phyloP scores from a whole-genome alignment of 495 filamentous ascomycete species.

The Hypoxylon fragiforme region DNA sequence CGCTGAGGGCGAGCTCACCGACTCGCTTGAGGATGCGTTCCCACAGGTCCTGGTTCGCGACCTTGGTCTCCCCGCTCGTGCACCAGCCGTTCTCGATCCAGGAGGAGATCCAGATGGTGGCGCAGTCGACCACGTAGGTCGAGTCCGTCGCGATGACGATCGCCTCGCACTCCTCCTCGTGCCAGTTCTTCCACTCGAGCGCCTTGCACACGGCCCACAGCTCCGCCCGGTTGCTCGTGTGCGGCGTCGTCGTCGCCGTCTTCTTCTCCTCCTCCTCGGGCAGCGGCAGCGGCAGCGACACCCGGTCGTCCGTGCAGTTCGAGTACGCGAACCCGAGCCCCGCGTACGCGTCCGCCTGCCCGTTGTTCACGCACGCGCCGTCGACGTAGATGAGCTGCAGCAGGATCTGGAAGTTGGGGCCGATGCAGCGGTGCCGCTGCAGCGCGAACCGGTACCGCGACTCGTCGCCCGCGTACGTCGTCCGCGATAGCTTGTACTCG shows the following conservation, averaged over 20 bases:
- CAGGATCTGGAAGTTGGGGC: not conserved
- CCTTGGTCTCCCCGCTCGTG: slow-evolving; percentile 9
- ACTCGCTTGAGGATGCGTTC: slow-evolving; percentile 33
- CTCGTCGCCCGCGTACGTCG: not conserved
- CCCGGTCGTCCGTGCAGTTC: not conserved
- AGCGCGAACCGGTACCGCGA: not conserved
- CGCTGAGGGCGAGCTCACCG: slow-evolving; percentile 17
- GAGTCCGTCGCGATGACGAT: slow-evolving; percentile 52
- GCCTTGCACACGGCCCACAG: slow-evolving; percentile 45
- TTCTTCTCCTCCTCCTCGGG: too few species aligned
- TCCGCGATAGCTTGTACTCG: not conserved
- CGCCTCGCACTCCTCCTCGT: slow-evolving; percentile 38
- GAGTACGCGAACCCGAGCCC: slow-evolving; percentile 28
- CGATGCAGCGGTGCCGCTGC: not conserved
- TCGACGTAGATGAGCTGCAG: slow-evolving; percentile 30
- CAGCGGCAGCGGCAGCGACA: slow-evolving; percentile 9
- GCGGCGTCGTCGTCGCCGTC: slow-evolving; percentile 30
- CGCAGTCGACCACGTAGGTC: slow-evolving; percentile 43
- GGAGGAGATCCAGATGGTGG: slow-evolving; percentile 40
- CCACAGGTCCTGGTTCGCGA: slow-evolving; percentile 49
- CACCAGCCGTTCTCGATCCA: slow-evolving; percentile 48
- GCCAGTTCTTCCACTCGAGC: slow-evolving; percentile 40
- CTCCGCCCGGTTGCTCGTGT: slow-evolving; percentile 48
- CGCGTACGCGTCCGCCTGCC: slow-evolving; percentile 38
- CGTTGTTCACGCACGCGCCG: slow-evolving; percentile 42